Base-by-base conservation (phyloP, 2,329 filamentous ascomycete genomes). In the Microdochium trichocladiopsis region DNA sequence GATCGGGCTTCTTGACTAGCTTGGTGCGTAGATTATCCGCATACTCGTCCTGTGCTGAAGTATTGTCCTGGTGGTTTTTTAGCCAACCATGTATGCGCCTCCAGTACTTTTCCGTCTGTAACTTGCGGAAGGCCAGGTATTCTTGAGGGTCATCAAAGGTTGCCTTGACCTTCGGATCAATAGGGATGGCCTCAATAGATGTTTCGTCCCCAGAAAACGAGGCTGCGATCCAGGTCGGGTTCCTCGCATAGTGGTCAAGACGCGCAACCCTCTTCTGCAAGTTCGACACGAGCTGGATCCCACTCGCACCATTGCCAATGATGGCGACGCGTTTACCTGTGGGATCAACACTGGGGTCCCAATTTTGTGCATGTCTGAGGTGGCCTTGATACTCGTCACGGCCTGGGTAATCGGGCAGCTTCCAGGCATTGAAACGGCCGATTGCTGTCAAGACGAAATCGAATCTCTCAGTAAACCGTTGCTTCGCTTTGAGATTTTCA, bases 361-460 rank as follows among this genome's bases (percentile, higher is more conserved):
- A 87, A 57, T 83, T 74, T 0, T 82, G 83, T 0, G 82, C 78
- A 56, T 87, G 83, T 18, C 81, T 72, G 0, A 86, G 66, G 0
- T 73, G 55, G 0, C 83, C 83, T 60, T 76, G 71, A 62, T 74
- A 86, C 1, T 78, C 68, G 0, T 74, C 55, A 21, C 83, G 72
- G 0, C 83, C 83, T 1, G 78, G 76, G 55, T 84, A 84, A 25
- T 82, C 69, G 0, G 84, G 84, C 0, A 86, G 68, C 53, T 77
- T 79, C 79, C 82, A 86, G 16, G 76, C 77, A 59, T 87, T 87
- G 66, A 88, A 86, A 36, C 79, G 74, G 0, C 85, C 86, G 53
- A 84, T 78, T 1, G 83, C 83, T 0, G 79, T 81, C 25, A 88
- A 68, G 1, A 88, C 63, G 51, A 86, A 77, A 56, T 88, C 84